Percentiles rank a stretch among this genome's conserved stretches.
Conservation (phyloP, 202 grass and related monocot genomes). For the Musa balbisiana region DNA sequence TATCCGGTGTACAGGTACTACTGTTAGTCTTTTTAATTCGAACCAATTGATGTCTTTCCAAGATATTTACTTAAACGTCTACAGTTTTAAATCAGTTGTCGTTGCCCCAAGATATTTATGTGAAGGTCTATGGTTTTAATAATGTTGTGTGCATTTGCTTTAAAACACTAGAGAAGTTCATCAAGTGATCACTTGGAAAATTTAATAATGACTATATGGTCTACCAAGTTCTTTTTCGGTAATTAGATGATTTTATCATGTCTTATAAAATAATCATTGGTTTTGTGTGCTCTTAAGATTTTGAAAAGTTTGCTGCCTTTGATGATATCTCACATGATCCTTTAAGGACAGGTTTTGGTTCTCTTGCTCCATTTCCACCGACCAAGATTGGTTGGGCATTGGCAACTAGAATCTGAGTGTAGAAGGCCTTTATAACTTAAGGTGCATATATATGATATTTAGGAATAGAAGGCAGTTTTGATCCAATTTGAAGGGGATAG, state of each 20-base stretch:
- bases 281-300: not conserved
- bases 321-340: not conserved
- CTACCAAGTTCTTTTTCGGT: too few species aligned
- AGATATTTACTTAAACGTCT: not conserved
- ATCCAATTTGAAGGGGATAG: not conserved
- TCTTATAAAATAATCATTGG: not conserved
- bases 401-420: not conserved
- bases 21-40: constrained; percentile 10
- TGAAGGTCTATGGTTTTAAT: too few species aligned
- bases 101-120: too few species aligned
- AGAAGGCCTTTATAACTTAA: not conserved
- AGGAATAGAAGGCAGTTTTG: too few species aligned
- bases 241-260: too few species aligned
- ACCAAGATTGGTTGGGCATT: not conserved
- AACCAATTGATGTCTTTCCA: not conserved
- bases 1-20: constrained; percentile 92
- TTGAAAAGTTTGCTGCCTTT: not conserved
- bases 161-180: too few species aligned
- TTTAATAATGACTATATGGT: too few species aligned
- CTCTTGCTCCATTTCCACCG: not conserved
- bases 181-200: too few species aligned
- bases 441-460: too few species aligned
- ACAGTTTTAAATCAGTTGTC: not conserved
- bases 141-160: too few species aligned
- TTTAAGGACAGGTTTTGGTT: not conserved